Evolutionary conservation across 345 rosid genomes (phyloP), one percentile per base, ranked within the genome.

Genomic region (Rhodamnia rubescens): DNA sequence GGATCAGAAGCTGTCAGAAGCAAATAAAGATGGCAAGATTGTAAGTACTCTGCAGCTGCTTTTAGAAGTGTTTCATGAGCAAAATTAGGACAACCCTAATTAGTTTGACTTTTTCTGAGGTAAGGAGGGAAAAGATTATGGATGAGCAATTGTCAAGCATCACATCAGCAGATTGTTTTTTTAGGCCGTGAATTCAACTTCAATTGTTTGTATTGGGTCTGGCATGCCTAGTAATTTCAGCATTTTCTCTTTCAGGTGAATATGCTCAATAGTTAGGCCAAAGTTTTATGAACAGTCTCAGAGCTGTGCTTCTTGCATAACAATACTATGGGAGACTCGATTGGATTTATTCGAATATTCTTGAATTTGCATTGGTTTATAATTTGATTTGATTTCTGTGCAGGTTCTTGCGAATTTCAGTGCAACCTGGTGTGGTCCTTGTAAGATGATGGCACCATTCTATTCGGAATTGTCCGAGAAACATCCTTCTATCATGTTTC

Each of bases 401-500:
- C 93, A 96, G 98, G 93, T 93, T 52, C 29, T 94, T 85, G 98
- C 94, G 55, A 96, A 96, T 90, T 96, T 96, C 93, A 92, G 97
- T 83, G 95, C 99, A 12, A 86, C 92, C 51, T 96, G 99, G 99
- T 93, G 99, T 90, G 95, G 95, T 85, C 99, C 98, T 27, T 93
- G 96, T 89, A 92, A 92, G 89, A 57, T 91, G 83, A 91, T 95
- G 47, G 96, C 98, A 8, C 92, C 96, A 52, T 88, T 89, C 78
- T 94, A 81, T 86, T 42, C 86, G 1, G 98, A 94, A 64, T 91
- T 96, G 84, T 93, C 98, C 4, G 92, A 92, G 91, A 95, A 93
- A 89, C 85, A 94, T 85, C 83, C 93, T 87, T 90, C 93, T 26
- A 52, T 96, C 14, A 90, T 94, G 92, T 96, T 96, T 89, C 91